These are phyloP conservation scores for Linderina pennispora DNA, from an alignment of 192 early-diverging fungal species.

Conservation along the genomic window DNA sequence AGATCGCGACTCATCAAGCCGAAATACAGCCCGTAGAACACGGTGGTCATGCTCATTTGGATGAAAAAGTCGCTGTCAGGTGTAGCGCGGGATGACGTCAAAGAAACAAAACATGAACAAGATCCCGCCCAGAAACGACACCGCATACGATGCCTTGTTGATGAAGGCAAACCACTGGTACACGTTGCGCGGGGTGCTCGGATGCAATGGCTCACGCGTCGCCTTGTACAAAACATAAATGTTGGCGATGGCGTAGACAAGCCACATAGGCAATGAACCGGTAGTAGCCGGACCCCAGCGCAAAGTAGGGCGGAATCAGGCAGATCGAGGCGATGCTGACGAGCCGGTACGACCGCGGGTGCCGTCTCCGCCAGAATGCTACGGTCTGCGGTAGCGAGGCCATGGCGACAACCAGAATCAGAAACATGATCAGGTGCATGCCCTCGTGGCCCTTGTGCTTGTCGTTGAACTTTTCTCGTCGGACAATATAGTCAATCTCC, in stretches of 20 bases:
- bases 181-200: slow-evolving; percentile 33
- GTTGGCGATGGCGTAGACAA: slow-evolving; percentile 23
- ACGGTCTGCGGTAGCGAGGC: slow-evolving; percentile 35
- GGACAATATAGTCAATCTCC: slow-evolving; percentile 8
- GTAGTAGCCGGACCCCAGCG: slow-evolving; percentile 21
- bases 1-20: slow-evolving; percentile 45
- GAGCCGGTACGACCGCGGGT: slow-evolving; percentile 30
- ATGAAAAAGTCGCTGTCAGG: slow-evolving; percentile 28
- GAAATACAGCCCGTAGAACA: slow-evolving; percentile 46
- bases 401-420: slow-evolving; percentile 29
- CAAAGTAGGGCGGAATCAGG: slow-evolving; percentile 42
- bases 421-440: slow-evolving; percentile 33
- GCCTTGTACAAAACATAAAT: slow-evolving; percentile 31
- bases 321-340: slow-evolving; percentile 37
- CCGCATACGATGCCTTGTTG: slow-evolving; percentile 39
- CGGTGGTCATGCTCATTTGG: slow-evolving; percentile 13
- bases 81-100: slow-evolving; percentile 31
- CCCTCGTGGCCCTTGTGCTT: slow-evolving; percentile 31
- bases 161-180: slow-evolving; percentile 45
- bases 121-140: slow-evolving; percentile 20
- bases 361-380: slow-evolving; percentile 28
- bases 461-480: slow-evolving; percentile 22
- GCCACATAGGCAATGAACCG: slow-evolving; percentile 34
- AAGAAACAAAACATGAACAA: slow-evolving; percentile 34
- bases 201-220: slow-evolving; percentile 27